These are phyloP conservation scores for Immersiporthe knoxdaviesiana DNA, from an alignment of 2,329 filamentous ascomycete genomes.

Conservation along the genomic window DNA sequence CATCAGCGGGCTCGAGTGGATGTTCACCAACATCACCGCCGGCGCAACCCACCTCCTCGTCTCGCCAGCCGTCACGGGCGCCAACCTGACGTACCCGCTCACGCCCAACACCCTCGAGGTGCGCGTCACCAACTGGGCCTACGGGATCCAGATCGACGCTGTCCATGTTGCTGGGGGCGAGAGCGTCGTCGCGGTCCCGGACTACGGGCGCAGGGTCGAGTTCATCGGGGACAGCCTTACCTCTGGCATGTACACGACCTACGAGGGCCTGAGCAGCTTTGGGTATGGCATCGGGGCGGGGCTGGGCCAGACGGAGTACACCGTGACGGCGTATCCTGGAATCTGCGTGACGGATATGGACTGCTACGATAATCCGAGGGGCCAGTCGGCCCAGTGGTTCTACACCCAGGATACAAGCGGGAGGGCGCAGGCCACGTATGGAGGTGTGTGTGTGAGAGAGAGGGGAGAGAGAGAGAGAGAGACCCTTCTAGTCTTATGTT, in stretches of 20 bases:
- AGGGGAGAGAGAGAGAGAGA: slow-evolving; percentile 33
- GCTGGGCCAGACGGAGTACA: slow-evolving; percentile 61
- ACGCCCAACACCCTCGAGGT: slow-evolving; percentile 57
- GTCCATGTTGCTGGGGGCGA: slow-evolving; percentile 52
- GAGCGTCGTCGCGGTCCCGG: slow-evolving; percentile 48
- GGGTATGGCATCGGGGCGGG: slow-evolving; percentile 59
- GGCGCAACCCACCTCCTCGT: slow-evolving; percentile 60
- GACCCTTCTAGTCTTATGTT: no score
- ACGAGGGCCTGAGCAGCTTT: slow-evolving; percentile 61
- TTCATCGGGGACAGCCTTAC: slow-evolving; percentile 55
- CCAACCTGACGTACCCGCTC: slow-evolving; percentile 47
- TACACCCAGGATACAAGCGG: slow-evolving; percentile 57
- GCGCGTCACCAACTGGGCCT: slow-evolving; percentile 64
- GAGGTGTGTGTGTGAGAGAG: slow-evolving; percentile 38
- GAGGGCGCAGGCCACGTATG: slow-evolving; percentile 49
- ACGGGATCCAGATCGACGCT: slow-evolving; percentile 59
- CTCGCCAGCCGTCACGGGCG: slow-evolving; percentile 47
- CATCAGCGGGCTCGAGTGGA: slow-evolving; percentile 62
- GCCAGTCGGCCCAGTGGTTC: slow-evolving; percentile 60
- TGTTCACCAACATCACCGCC: slow-evolving; percentile 62
- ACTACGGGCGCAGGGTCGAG: slow-evolving; percentile 43
- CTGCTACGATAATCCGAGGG: slow-evolving; percentile 57
- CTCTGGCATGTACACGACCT: slow-evolving; percentile 60
- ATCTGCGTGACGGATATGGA: slow-evolving; percentile 59
- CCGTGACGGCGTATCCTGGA: slow-evolving; percentile 61